Evolutionary conservation across 2,329 filamentous ascomycete genomes (phyloP).

Genomic region (Chalaropsis ovoidea): DNA sequence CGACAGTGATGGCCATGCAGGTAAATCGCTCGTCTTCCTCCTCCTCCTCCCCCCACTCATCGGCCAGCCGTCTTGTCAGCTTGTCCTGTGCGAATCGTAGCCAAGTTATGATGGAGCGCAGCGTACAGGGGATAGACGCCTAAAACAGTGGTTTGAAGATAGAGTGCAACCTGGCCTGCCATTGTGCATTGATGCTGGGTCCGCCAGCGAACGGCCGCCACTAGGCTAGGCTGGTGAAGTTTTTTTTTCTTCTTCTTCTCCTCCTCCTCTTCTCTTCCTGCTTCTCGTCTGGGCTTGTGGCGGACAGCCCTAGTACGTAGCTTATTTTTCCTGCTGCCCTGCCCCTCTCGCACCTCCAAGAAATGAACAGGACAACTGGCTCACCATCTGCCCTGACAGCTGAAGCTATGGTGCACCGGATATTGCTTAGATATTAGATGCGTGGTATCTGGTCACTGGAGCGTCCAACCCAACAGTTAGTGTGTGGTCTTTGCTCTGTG

Average conservation of each 20-base stretch:
- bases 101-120: not conserved
- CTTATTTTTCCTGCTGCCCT: slow-evolving; percentile 5
- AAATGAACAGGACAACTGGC: not conserved
- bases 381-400: slow-evolving; percentile 14
- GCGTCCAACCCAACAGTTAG: not conserved
- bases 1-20: not conserved
- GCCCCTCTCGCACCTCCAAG: not conserved
- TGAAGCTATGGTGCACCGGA: slow-evolving; percentile 7
- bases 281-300: not conserved
- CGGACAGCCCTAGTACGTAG: slow-evolving; percentile 4
- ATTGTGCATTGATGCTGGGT: slow-evolving; percentile 5
- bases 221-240: not conserved
- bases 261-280: not conserved
- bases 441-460: not conserved
- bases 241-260: not conserved
- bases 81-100: not conserved
- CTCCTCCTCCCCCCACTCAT: not conserved
- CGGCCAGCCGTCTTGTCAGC: not conserved
- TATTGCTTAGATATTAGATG: slow-evolving; percentile 4
- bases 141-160: not conserved
- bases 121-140: not conserved
- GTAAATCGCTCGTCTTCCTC: not conserved
- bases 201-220: not conserved
- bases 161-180: not conserved
- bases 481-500: slow-evolving; percentile 1